A percentile compares a stretch with the other conserved stretches of the same genome.
phyloP scores from a whole-genome alignment of 768 basidiomycete species.

The Collybiopsis confluens region DNA sequence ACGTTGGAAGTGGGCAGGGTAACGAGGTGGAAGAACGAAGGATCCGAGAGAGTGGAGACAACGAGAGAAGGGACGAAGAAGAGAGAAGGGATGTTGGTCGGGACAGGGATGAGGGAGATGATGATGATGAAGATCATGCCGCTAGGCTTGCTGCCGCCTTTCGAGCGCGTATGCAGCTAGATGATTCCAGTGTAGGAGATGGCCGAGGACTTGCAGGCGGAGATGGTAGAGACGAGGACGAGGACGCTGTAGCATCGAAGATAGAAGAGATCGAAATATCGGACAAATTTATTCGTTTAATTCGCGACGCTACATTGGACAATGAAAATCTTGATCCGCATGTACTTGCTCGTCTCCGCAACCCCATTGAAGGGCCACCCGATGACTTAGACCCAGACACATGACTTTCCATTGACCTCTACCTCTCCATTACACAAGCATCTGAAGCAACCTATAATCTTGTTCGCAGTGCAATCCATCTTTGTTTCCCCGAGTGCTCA shows the following conservation, averaged over 20 bases:
- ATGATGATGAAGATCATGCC: no score
- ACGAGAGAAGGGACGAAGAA: no score
- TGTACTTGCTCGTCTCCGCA: slow-evolving; percentile 19
- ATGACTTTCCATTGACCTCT: slow-evolving; percentile 28
- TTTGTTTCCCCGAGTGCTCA: slow-evolving; percentile 19
- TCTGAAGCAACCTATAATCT: slow-evolving; percentile 26
- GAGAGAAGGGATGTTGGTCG: no score
- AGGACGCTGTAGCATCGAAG: neutral
- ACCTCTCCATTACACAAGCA: slow-evolving; percentile 21
- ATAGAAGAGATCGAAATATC: slow-evolving; percentile 16
- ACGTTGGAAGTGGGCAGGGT: no score
- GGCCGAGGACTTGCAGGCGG: neutral
- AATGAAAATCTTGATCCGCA: slow-evolving; percentile 16
- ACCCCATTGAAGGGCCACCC: slow-evolving; percentile 17
- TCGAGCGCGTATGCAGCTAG: no score
- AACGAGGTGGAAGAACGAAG: no score
- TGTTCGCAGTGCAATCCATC: slow-evolving; percentile 17
- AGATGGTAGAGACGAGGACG: slow-evolving; percentile 4
- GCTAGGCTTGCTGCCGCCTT: no score
- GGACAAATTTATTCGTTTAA: slow-evolving; percentile 16
- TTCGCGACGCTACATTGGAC: slow-evolving; percentile 23
- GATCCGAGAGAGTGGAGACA: no score
- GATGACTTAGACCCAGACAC: slow-evolving; percentile 20
- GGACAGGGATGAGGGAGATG: no score
- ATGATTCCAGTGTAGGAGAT: neutral